Conservation (phyloP, 2,329 filamentous ascomycete genomes). For the Sclerotinia glacialis region DNA sequence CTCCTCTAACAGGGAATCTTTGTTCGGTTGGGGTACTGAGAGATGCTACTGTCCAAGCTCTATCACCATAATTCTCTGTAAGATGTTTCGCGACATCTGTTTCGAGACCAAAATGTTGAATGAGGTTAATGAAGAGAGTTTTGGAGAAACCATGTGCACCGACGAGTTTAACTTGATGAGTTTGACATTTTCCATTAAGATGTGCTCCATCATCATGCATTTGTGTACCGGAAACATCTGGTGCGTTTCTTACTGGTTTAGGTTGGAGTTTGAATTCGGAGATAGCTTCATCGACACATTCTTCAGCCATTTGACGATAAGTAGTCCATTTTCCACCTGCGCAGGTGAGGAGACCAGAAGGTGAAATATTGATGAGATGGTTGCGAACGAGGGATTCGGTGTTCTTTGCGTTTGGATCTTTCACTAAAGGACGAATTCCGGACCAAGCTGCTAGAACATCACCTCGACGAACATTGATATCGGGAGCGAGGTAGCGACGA, state of each 20-base stretch:
- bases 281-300: constrained; percentile 79
- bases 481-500: constrained; percentile 74
- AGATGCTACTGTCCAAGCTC: constrained; percentile 85
- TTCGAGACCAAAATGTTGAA: constrained; percentile 89
- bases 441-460: constrained; percentile 92
- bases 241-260: constrained; percentile 55
- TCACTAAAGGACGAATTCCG: constrained; percentile 80
- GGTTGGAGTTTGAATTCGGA: constrained; percentile 62
- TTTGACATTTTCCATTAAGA: constrained; percentile 74
- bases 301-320: constrained; percentile 89
- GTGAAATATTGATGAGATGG: constrained; percentile 77
- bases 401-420: constrained; percentile 80
- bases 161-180: constrained; percentile 75
- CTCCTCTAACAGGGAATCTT: constrained; percentile 79
- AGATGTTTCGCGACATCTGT: constrained; percentile 90
- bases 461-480: constrained; percentile 79
- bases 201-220: constrained; percentile 67
- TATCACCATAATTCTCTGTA: constrained; percentile 82
- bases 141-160: constrained; percentile 86
- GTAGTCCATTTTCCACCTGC: constrained; percentile 92
- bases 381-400: constrained; percentile 86
- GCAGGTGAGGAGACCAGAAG: constrained; percentile 77
- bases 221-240: constrained; percentile 67
- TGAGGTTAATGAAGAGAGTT: constrained; percentile 90
- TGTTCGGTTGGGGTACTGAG: constrained; percentile 73